Conservation (phyloP, 306 rosid species). For the Trichosanthes truncata region DNA sequence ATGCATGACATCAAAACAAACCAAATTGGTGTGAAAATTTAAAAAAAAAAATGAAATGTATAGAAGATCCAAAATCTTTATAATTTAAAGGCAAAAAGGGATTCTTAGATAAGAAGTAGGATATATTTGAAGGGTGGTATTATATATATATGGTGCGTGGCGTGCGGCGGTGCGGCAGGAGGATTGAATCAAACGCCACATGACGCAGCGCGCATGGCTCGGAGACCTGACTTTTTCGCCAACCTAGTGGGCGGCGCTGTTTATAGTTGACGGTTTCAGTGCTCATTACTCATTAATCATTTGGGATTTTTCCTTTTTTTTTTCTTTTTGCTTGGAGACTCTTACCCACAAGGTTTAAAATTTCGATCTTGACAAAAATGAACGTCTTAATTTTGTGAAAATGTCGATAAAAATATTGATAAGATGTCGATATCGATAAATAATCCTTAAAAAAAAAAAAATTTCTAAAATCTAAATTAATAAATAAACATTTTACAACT, state of each 20-base stretch:
- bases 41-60: background rate
- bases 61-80: background rate
- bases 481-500: too few relatives aligned
- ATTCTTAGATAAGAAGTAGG: background rate
- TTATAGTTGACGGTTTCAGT: background rate
- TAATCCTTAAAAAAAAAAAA: too few relatives aligned
- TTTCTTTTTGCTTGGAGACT: too few relatives aligned
- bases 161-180: slow-evolving; percentile 12
- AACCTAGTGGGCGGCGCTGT: background rate
- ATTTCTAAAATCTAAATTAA: too few relatives aligned
- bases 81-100: background rate
- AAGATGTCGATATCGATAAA: too few relatives aligned
- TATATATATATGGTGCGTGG: background rate
- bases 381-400: too few relatives aligned
- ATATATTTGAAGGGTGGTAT: background rate
- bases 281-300: too few relatives aligned
- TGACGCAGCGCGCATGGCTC: background rate
- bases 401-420: too few relatives aligned
- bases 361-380: too few relatives aligned
- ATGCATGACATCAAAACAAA: background rate
- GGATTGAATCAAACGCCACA: background rate
- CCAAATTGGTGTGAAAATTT: background rate
- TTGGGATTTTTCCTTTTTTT: background rate
- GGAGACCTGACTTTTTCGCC: background rate
- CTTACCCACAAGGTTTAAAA: too few relatives aligned